Conservation (phyloP, 2,329 filamentous ascomycete genomes). For the Monilinia laxa region DNA sequence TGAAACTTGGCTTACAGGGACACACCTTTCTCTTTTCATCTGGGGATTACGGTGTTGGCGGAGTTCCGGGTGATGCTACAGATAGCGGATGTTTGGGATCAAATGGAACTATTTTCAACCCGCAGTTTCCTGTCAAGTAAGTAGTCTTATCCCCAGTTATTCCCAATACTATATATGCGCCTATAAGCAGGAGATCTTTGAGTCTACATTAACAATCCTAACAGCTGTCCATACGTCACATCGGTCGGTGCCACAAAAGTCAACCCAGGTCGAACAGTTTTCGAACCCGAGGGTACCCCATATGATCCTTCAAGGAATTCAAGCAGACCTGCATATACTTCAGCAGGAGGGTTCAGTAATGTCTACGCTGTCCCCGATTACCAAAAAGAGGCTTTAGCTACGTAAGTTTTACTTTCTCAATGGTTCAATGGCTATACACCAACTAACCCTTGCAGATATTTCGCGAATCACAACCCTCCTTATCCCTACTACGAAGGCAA, state of each 20-base stretch:
- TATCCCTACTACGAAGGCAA: slow-evolving; percentile 32
- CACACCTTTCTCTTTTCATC: slow-evolving; percentile 48
- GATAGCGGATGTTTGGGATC: slow-evolving; percentile 41
- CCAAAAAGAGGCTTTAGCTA: slow-evolving; percentile 42
- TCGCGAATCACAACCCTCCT: slow-evolving; percentile 32
- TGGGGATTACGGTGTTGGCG: slow-evolving; percentile 48
- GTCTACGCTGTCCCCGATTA: slow-evolving; percentile 50
- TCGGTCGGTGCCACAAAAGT: slow-evolving; percentile 53
- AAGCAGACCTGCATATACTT: slow-evolving; percentile 55
- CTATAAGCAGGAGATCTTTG: too few relatives aligned
- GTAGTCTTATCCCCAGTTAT: background rate
- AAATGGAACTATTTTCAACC: slow-evolving; percentile 51
- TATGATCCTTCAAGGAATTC: slow-evolving; percentile 45
- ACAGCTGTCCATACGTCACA: slow-evolving; percentile 50
- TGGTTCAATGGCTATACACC: background rate
- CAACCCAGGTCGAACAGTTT: slow-evolving; percentile 40
- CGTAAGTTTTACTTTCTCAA: background rate
- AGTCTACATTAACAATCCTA: background rate
- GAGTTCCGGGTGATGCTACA: slow-evolving; percentile 38
- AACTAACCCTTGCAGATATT: slow-evolving; percentile 27
- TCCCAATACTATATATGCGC: background rate
- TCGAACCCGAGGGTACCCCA: slow-evolving; percentile 44
- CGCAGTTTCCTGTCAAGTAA: slow-evolving; percentile 41
- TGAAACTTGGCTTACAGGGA: slow-evolving; percentile 52
- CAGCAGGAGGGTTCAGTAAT: slow-evolving; percentile 69